Evolutionary conservation across 2,329 filamentous ascomycete species (phyloP), one percentile per base, ranked within the genome.

Genomic region (Fusarium sp.): DNA sequence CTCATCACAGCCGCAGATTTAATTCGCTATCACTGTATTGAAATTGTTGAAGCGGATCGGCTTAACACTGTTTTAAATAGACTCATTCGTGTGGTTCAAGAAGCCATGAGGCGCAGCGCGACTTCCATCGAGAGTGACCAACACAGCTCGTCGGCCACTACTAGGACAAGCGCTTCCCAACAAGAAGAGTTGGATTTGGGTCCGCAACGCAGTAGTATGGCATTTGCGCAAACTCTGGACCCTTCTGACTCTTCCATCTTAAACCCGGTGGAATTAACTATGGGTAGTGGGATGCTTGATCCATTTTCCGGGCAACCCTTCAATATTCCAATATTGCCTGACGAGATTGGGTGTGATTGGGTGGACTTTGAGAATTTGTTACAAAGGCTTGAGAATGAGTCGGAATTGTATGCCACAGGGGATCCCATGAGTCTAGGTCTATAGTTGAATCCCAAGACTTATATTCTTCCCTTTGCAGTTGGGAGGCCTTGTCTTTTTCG

Each of bases 281-380:
- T 62, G 7, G 47, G 28, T 0, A 26, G 18, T 0, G 11, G 31
- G 0, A 34, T 37, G 4, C 23, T 62, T 0, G 46, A 62, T 11
- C 57, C 47, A 0, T 62, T 62, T 4, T 62, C 47, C 0, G 57
- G 59, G 0, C 57, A 62, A 5, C 57, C 47, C 2, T 62, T 56
- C 0, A 33, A n/a, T 1, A 47, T 62, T 3, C 47, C 57, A 0
- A 62, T 62, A 11, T 6, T 62, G 0, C 59, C 59, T 1, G 59
- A 62, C 8, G 59, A 62, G 1, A 62, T 62, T 34, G 59, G 59
- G 0, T 62, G 59, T 2, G 57, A 62, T 10, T 62, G 59, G 59
- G 59, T 47, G 0, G 59, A 62, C 1, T 62, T 62, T 47, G 57
- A 62, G 41, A 47, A 47, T 4, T n/a, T 62, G 0, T 16, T 62